phyloP scores from a whole-genome alignment of 257 asterid species.

The Fraxinus quadrangulata region DNA sequence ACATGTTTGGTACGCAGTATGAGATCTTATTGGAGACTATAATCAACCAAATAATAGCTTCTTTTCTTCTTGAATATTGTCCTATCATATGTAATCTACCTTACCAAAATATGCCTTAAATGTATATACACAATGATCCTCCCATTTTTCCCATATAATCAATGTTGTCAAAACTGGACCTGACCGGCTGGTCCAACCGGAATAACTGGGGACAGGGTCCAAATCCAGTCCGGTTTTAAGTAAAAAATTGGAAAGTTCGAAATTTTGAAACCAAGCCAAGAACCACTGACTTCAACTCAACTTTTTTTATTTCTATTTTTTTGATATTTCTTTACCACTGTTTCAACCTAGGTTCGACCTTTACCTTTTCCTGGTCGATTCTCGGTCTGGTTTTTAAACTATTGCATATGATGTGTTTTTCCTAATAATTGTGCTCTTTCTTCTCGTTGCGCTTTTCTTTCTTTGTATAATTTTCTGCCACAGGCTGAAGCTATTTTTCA shows the following conservation, averaged over 20 bases:
- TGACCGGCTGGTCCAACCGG: background rate
- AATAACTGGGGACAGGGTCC: background rate
- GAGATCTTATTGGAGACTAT: background rate
- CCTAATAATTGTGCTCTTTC: background rate
- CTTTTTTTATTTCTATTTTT: too few species aligned
- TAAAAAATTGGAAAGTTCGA: background rate
- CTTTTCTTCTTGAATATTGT: too few species aligned
- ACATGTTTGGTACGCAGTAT: too few species aligned
- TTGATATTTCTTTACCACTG: background rate
- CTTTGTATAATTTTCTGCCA: background rate
- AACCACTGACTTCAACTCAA: background rate
- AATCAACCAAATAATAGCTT: too few species aligned
- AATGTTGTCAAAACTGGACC: background rate
- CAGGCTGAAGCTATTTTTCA: background rate
- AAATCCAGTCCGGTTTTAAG: background rate
- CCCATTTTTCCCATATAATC: background rate
- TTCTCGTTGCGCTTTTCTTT: background rate
- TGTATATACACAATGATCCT: background rate
- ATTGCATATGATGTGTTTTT: background rate
- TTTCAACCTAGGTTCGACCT: background rate
- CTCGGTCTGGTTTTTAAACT: too few species aligned
- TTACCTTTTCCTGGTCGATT: too few species aligned
- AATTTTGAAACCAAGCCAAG: background rate
- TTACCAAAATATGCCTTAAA: too few species aligned
- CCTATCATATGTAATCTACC: too few species aligned